Conservation (phyloP, 1,139 yeast species). For the Saccharomyces uvarum region DNA sequence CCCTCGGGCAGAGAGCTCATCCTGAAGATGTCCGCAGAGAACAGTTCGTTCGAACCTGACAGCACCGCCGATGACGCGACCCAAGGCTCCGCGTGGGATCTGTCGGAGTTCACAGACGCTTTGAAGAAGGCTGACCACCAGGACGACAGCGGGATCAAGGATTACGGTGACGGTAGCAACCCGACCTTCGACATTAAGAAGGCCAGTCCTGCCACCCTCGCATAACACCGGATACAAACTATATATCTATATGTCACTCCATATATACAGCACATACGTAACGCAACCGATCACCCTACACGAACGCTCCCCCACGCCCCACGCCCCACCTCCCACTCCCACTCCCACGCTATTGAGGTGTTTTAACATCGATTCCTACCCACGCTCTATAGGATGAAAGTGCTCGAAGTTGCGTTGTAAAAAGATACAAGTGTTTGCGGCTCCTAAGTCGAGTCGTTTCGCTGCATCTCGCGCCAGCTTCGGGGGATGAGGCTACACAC, state of each 20-base stretch:
- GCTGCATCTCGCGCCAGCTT: neutral
- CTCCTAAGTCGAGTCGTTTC: neutral
- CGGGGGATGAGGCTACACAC: neutral
- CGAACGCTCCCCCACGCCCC: neutral
- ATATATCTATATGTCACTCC: neutral
- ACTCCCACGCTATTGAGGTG: neutral
- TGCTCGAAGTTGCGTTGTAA: neutral
- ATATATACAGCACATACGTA: neutral
- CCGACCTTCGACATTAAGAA: conserved; percentile 30
- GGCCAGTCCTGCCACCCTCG: neutral
- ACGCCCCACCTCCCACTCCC: neutral
- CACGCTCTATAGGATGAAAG: neutral
- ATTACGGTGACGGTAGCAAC: conserved; percentile 38
- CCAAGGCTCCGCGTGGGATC: conserved; percentile 63
- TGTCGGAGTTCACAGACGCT: conserved; percentile 42
- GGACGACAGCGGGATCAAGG: conserved; percentile 31
- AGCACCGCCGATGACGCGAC: conserved; percentile 38
- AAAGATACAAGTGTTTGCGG: neutral
- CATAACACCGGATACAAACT: neutral
- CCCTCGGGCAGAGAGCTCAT: conserved; percentile 79
- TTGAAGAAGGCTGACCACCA: conserved; percentile 24
- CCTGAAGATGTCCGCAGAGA: conserved; percentile 66
- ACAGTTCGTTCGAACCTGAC: conserved; percentile 34
- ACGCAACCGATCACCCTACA: neutral
- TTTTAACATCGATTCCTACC: neutral